These are phyloP conservation scores for Xylaria venustula DNA, from an alignment of 495 filamentous ascomycete species.

Conservation along the genomic window DNA sequence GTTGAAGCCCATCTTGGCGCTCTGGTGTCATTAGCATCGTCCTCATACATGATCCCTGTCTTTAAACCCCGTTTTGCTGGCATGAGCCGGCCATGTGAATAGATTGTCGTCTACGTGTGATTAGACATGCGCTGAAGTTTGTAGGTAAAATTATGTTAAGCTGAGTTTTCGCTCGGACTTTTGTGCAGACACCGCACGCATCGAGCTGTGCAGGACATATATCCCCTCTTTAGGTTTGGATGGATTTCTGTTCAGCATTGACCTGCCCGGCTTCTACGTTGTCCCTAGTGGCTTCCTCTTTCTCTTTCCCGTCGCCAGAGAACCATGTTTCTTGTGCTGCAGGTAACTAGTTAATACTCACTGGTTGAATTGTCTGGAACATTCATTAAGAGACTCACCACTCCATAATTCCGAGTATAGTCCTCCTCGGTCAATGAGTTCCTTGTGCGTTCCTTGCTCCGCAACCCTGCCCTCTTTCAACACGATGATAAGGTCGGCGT, in stretches of 20 bases:
- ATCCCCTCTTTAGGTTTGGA: background rate
- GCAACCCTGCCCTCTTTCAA: conserved; percentile 78
- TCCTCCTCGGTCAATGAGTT: conserved; percentile 75
- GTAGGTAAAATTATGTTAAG: too few relatives aligned
- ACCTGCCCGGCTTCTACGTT: background rate
- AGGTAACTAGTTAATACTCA: conserved; percentile 19
- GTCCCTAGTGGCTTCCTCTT: conserved; percentile 15
- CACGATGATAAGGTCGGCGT: conserved; percentile 93
- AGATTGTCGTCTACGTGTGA: too few relatives aligned
- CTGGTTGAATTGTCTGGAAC: background rate
- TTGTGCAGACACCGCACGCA: too few relatives aligned
- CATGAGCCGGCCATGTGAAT: too few relatives aligned
- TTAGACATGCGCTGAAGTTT: too few relatives aligned
- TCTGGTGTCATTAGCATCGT: too few relatives aligned
- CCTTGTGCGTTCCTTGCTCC: conserved; percentile 81
- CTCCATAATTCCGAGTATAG: conserved; percentile 92
- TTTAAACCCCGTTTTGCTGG: too few relatives aligned
- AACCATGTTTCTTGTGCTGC: conserved; percentile 47
- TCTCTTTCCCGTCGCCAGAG: conserved; percentile 33
- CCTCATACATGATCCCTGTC: too few relatives aligned
- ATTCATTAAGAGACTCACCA: conserved; percentile 50
- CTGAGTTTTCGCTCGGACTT: too few relatives aligned
- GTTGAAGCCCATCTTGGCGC: too few relatives aligned
- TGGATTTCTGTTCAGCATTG: background rate
- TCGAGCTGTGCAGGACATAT: too few relatives aligned